These are phyloP conservation scores for Lactifluus rugatus DNA, from an alignment of 768 basidiomycete species.

Conservation along the genomic window DNA sequence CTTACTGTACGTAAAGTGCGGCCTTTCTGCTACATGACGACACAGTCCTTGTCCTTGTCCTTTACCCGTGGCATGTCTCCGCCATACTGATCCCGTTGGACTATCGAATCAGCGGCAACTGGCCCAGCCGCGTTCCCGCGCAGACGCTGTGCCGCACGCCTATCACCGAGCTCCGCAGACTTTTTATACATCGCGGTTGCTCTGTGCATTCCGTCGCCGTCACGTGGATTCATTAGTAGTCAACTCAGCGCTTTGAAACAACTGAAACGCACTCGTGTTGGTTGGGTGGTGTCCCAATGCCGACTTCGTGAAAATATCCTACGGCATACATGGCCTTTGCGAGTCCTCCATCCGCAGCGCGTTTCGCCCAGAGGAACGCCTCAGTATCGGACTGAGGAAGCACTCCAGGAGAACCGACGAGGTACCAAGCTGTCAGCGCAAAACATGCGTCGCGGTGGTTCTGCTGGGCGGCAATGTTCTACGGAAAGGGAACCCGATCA, in stretches of 20 bases:
- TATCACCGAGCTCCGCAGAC: constrained; percentile 88
- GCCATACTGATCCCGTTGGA: constrained; percentile 41
- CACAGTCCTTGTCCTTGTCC: constrained; percentile 81
- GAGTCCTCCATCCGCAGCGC: constrained; percentile 84
- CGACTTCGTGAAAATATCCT: constrained; percentile 95
- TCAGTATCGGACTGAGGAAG: constrained; percentile 98
- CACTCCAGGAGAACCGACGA: constrained; percentile 95
- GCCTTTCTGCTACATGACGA: constrained; percentile 63
- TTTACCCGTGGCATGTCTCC: constrained; percentile 36
- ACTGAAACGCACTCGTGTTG: constrained; percentile 47
- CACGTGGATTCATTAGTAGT: background rate
- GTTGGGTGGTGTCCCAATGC: constrained; percentile 69
- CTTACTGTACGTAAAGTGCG: too few species aligned
- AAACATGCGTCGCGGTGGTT: constrained; percentile 96
- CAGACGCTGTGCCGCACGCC: constrained; percentile 80
- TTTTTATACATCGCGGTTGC: constrained; percentile 78
- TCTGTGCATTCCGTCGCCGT: constrained; percentile 28
- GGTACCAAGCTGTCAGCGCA: constrained; percentile 97
- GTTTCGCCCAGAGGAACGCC: constrained; percentile 95
- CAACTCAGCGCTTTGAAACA: background rate
- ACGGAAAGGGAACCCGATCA: background rate
- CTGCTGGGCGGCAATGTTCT: constrained; percentile 98
- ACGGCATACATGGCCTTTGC: constrained; percentile 97
- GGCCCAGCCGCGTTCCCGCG: constrained; percentile 48
- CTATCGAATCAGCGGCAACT: constrained; percentile 46